A percentile compares a stretch with the other conserved stretches of the same genome.
Evolutionary conservation across 1,284 basidiomycete genomes (phyloP).

Genomic region (Cutaneotrichosporon sp.): DNA sequence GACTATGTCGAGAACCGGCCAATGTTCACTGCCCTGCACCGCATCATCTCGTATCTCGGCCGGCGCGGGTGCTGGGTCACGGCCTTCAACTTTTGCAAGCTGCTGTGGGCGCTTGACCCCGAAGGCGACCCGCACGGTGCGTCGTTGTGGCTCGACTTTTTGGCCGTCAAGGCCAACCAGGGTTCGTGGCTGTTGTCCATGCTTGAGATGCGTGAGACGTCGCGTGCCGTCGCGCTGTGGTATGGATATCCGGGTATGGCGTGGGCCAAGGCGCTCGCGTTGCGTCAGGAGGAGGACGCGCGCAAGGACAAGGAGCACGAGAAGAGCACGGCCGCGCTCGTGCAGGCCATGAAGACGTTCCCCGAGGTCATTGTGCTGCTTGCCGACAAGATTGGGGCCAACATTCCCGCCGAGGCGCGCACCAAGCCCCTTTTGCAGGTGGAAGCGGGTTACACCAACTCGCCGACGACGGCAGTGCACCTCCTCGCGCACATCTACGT

Average conservation of each 20-base stretch:
- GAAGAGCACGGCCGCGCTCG: slow-evolving; percentile 61
- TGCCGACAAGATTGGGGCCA: slow-evolving; percentile 73
- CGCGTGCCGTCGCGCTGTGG: slow-evolving; percentile 47
- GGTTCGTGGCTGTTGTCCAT: slow-evolving; percentile 69
- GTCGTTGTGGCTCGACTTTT: slow-evolving; percentile 73
- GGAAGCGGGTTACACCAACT: slow-evolving; percentile 59
- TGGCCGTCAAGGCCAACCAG: slow-evolving; percentile 75
- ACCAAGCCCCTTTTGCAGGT: slow-evolving; percentile 62
- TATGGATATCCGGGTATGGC: slow-evolving; percentile 74
- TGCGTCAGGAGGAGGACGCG: slow-evolving; percentile 58
- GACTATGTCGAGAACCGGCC: slow-evolving; percentile 52
- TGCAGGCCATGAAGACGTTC: slow-evolving; percentile 67
- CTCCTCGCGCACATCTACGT: slow-evolving; percentile 81
- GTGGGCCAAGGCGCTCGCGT: slow-evolving; percentile 67
- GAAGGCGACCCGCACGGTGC: slow-evolving; percentile 78
- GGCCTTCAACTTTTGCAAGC: slow-evolving; percentile 77
- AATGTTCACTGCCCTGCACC: slow-evolving; percentile 58
- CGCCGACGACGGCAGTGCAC: slow-evolving; percentile 49
- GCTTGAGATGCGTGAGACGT: slow-evolving; percentile 48
- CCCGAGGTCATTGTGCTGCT: slow-evolving; percentile 73
- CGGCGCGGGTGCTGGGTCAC: slow-evolving; percentile 82
- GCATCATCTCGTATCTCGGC: slow-evolving; percentile 73
- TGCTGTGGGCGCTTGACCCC: slow-evolving; percentile 75
- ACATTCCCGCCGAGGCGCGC: slow-evolving; percentile 58
- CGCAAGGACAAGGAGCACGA: slow-evolving; percentile 55